These are phyloP conservation scores for Trypanosoma conorhini DNA, from an alignment of 208 protist species.

Conservation along the genomic window DNA sequence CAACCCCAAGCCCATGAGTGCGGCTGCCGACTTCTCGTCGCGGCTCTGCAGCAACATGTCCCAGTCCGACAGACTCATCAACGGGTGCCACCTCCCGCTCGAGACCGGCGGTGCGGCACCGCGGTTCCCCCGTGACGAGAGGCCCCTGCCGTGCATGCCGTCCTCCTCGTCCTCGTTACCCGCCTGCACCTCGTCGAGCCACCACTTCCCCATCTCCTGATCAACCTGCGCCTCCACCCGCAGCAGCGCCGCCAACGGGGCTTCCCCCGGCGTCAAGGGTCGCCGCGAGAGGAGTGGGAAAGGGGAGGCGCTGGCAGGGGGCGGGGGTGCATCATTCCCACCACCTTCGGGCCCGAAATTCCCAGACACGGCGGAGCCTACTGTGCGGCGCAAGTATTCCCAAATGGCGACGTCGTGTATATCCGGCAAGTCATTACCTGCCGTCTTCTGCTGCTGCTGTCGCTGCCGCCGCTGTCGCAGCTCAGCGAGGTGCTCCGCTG, in stretches of 20 bases:
- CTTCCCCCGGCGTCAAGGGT: neutral
- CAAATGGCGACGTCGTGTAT: neutral
- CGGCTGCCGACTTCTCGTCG: neutral
- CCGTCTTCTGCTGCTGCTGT: neutral
- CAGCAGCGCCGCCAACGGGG: neutral
- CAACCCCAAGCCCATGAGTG: neutral
- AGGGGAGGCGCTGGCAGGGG: neutral
- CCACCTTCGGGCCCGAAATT: neutral
- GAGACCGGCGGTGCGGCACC: neutral
- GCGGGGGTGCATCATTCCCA: neutral
- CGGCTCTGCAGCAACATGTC: neutral
- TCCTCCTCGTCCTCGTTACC: neutral
- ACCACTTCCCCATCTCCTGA: constrained; percentile 7
- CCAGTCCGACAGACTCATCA: constrained; percentile 3
- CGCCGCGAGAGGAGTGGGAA: neutral
- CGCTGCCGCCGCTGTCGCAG: neutral
- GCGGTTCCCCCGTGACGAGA: neutral
- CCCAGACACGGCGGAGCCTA: neutral
- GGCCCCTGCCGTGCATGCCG: neutral
- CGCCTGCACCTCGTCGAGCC: neutral
- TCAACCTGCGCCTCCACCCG: constrained; percentile 9
- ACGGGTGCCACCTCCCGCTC: neutral
- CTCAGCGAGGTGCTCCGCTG: constrained; percentile 26
- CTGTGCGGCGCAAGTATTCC: neutral
- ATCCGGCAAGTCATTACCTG: neutral